Evolutionary conservation across 176 grass and related monocot species (phyloP).

Genomic region (Paspalum notatum): DNA sequence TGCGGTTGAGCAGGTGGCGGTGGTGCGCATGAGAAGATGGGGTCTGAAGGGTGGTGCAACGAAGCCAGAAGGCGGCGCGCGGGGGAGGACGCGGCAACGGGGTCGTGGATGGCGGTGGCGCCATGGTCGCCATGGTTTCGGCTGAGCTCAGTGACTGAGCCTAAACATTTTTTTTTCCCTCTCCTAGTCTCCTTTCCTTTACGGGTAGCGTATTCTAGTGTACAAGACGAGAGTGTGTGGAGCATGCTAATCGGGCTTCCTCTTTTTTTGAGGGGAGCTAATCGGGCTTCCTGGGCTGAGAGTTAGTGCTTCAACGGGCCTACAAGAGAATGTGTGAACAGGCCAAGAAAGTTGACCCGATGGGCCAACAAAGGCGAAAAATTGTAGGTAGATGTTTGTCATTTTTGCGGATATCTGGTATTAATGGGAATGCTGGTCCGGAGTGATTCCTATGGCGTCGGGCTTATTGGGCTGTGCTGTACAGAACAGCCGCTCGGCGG

Average conservation of each 20-base stretch:
- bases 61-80: slow-evolving; percentile 29
- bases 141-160: slow-evolving; percentile 28
- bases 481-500: too few species aligned
- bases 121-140: slow-evolving; percentile 49
- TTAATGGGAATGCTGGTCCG: too few species aligned
- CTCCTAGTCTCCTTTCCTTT: too few species aligned
- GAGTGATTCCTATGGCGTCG: too few species aligned
- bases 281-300: too few species aligned
- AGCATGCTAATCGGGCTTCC: too few species aligned
- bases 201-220: background rate
- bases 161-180: background rate
- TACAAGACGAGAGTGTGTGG: slow-evolving; percentile 18
- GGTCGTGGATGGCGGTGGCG: slow-evolving; percentile 15
- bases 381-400: too few species aligned
- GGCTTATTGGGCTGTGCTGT: too few species aligned
- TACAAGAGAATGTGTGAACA: background rate
- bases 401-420: too few species aligned
- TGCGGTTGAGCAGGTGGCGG: slow-evolving; percentile 28
- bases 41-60: slow-evolving; percentile 28
- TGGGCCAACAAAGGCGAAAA: background rate
- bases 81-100: background rate
- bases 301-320: background rate
- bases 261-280: too few species aligned
- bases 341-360: background rate
- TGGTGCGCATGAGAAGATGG: slow-evolving; percentile 2